These are phyloP conservation scores for Kwoniella heveanensis DNA, from an alignment of 768 basidiomycete species.

Conservation along the genomic window DNA sequence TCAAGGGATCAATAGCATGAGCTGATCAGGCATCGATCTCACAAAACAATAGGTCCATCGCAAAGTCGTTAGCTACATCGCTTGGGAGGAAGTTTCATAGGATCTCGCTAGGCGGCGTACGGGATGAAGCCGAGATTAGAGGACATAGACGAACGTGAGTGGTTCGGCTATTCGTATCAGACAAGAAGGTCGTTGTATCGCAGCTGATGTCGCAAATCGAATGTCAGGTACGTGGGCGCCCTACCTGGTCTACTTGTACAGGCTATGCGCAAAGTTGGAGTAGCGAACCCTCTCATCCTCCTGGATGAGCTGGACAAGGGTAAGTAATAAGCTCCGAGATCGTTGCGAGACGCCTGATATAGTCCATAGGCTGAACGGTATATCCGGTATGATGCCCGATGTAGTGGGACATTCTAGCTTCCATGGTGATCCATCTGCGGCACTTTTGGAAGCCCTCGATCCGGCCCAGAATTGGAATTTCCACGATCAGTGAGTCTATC, in stretches of 20 bases:
- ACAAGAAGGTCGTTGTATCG: too few species aligned
- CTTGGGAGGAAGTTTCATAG: constrained; percentile 84
- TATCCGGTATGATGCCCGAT: background rate
- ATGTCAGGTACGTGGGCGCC: constrained; percentile 64
- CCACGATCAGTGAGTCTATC: constrained; percentile 77
- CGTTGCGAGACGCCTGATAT: background rate
- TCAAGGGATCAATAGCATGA: too few species aligned
- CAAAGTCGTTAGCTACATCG: constrained; percentile 81
- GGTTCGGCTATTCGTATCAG: too few species aligned
- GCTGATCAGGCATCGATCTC: background rate
- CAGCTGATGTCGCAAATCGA: too few species aligned
- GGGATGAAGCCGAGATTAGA: constrained; percentile 85
- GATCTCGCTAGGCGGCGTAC: constrained; percentile 86
- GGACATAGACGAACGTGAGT: constrained; percentile 70
- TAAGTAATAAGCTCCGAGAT: constrained; percentile 3
- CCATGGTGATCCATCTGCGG: constrained; percentile 90
- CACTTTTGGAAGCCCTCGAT: constrained; percentile 86
- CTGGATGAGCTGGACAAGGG: constrained; percentile 87
- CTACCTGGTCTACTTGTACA: constrained; percentile 67
- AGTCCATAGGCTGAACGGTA: background rate
- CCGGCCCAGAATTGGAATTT: constrained; percentile 75
- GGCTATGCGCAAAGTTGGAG: constrained; percentile 78
- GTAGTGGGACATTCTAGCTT: constrained; percentile 64
- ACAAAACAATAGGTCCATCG: constrained; percentile 70
- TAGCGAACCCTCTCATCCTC: constrained; percentile 76